A percentile compares a stretch with the other conserved stretches of the same genome.
Conservation (phyloP, 2,329 filamentous ascomycete genomes). For the Microdochium paspali region DNA sequence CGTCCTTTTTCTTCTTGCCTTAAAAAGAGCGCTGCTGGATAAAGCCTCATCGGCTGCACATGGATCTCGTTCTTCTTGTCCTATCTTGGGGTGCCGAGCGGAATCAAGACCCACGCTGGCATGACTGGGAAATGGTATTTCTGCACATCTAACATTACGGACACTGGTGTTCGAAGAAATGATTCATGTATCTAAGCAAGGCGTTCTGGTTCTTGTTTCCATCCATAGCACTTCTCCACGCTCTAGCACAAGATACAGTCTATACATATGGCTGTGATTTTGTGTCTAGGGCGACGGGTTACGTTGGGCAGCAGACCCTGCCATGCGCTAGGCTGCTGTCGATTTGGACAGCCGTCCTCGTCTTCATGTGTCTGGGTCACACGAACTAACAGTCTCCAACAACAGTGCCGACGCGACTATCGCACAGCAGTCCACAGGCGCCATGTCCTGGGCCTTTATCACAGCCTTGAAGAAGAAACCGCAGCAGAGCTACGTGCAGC, state of each 20-base stretch:
- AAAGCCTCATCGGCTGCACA: no score
- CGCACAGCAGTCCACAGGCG: constrained; percentile 79
- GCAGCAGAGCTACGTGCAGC: constrained; percentile 90
- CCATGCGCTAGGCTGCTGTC: neutral
- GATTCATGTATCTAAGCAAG: neutral
- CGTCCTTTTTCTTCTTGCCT: constrained; percentile 9
- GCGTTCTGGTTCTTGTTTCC: neutral
- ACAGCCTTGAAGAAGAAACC: constrained; percentile 83
- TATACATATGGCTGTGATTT: constrained; percentile 20
- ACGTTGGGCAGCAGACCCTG: constrained; percentile 24
- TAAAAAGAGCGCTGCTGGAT: no score
- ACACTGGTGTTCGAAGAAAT: neutral
- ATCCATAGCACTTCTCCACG: constrained; percentile 13
- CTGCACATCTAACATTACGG: no score
- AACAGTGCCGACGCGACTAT: constrained; percentile 81
- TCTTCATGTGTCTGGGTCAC: neutral
- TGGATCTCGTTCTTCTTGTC: neutral
- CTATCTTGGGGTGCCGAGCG: neutral
- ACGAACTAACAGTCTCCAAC: neutral
- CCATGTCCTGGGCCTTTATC: constrained; percentile 98
- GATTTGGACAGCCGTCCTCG: neutral
- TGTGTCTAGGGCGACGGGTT: constrained; percentile 35
- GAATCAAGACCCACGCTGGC: neutral
- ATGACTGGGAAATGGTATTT: no score
- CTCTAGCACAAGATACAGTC: constrained; percentile 30